These are phyloP conservation scores for Kodamaea neixiangensis DNA, from an alignment of 805 yeast species.

Conservation along the genomic window DNA sequence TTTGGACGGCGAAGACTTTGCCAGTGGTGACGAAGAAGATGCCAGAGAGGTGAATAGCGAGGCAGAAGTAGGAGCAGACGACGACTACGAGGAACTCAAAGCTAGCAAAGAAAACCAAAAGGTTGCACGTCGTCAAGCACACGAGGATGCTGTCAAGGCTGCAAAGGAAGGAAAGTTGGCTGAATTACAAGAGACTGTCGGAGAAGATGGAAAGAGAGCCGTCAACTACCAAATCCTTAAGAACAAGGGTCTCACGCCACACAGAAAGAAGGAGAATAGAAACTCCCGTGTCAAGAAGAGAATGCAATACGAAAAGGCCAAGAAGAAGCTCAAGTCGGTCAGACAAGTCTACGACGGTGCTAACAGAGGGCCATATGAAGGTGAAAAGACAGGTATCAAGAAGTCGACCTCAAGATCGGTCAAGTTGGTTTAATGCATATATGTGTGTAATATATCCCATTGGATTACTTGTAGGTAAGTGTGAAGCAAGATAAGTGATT, in stretches of 20 bases:
- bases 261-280: slow-evolving; percentile 89
- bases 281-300: slow-evolving; percentile 98
- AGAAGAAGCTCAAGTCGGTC: slow-evolving; percentile 88
- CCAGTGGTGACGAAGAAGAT: slow-evolving; percentile 47
- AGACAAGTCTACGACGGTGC: slow-evolving; percentile 84
- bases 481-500: no score
- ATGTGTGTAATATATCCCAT: background rate
- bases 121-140: slow-evolving; percentile 60
- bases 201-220: slow-evolving; percentile 88
- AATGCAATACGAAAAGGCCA: slow-evolving; percentile 91
- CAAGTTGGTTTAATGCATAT: slow-evolving; percentile 48
- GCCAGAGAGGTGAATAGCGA: slow-evolving; percentile 43
- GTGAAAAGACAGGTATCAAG: slow-evolving; percentile 97
- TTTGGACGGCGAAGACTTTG: slow-evolving; percentile 52
- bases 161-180: slow-evolving; percentile 82
- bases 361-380: slow-evolving; percentile 73
- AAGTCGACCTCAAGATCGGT: slow-evolving; percentile 89
- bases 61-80: slow-evolving; percentile 34
- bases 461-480: background rate
- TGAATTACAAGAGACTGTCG: slow-evolving; percentile 66
- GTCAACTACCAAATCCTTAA: slow-evolving; percentile 91
- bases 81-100: slow-evolving; percentile 57
- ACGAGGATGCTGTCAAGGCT: slow-evolving; percentile 69
- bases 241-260: slow-evolving; percentile 94
- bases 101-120: slow-evolving; percentile 49